phyloP scores from a whole-genome alignment of 2,329 filamentous ascomycete genomes.

The Chalara sp. region DNA sequence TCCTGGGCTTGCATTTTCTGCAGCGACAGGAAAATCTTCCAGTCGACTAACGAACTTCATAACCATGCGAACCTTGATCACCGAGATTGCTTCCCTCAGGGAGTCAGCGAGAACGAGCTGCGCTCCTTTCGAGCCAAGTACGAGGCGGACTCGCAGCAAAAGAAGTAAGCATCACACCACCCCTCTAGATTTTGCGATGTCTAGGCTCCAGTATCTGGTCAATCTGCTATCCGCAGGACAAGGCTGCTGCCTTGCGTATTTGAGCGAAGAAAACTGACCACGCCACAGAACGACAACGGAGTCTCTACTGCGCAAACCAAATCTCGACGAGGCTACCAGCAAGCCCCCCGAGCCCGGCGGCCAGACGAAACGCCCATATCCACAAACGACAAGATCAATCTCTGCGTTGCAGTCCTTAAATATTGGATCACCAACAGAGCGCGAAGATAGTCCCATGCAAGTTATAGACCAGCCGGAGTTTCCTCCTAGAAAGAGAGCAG shows the following conservation, averaged over 20 bases:
- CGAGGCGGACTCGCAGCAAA: conserved; percentile 8
- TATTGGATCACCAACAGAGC: conserved; percentile 9
- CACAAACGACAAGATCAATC: neutral
- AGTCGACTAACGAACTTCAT: conserved; percentile 10
- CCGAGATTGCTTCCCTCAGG: conserved; percentile 8
- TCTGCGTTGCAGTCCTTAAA: conserved; percentile 13
- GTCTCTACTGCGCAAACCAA: too few species aligned
- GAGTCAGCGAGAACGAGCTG: conserved; percentile 2
- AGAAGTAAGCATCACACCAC: conserved; percentile 6
- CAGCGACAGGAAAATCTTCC: conserved; percentile 10
- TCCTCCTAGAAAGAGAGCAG: conserved; percentile 21
- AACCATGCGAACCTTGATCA: conserved; percentile 15
- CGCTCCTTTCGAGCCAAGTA: conserved; percentile 7
- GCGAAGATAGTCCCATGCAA: conserved; percentile 15
- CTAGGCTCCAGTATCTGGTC: too few species aligned
- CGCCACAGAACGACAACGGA: too few species aligned
- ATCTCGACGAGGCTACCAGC: too few species aligned
- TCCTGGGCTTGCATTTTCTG: conserved; percentile 17
- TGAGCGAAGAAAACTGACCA: too few species aligned
- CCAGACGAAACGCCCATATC: neutral
- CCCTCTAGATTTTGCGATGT: too few species aligned
- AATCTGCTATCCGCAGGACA: too few species aligned
- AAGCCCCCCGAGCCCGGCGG: too few species aligned
- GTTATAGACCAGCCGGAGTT: conserved; percentile 14
- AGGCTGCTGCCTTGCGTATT: too few species aligned